Conservation (phyloP, 331 rosid species). For the Acacia pycnantha region DNA sequence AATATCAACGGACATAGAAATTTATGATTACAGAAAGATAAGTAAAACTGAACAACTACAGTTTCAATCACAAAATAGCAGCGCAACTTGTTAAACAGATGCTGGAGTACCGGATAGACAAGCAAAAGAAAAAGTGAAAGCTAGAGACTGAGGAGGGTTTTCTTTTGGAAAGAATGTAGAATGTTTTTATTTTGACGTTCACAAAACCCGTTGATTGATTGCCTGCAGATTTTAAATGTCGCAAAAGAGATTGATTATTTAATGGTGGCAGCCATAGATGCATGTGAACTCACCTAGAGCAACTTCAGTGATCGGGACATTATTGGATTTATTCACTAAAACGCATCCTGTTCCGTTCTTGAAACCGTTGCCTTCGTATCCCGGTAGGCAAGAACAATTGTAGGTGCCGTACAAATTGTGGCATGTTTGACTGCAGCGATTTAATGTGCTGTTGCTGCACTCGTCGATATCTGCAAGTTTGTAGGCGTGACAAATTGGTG, state of each 20-base stretch:
- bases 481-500: not conserved
- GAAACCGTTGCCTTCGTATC: slow-evolving; percentile 29
- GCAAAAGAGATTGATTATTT: not conserved
- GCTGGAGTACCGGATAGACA: not conserved
- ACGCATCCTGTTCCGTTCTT: slow-evolving; percentile 21
- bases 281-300: not conserved
- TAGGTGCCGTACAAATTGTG: slow-evolving; percentile 16
- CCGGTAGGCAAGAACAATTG: slow-evolving; percentile 17
- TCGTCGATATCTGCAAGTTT: not conserved
- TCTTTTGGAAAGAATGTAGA: not conserved
- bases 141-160: not conserved
- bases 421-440: not conserved
- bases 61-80: not conserved
- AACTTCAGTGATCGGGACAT: not conserved
- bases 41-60: not conserved
- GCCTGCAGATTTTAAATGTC: not conserved
- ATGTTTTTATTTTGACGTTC: not conserved
- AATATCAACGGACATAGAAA: not conserved
- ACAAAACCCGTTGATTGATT: not conserved
- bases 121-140: not conserved
- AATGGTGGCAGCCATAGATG: not conserved
- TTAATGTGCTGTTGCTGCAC: not conserved
- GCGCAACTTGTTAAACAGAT: not conserved
- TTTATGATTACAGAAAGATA: not conserved
- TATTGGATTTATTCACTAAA: not conserved